Percentiles rank a stretch among this genome's conserved stretches.
phyloP scores from a whole-genome alignment of 2,329 filamentous ascomycete genomes.

The Verticillium zaregamsianum region DNA sequence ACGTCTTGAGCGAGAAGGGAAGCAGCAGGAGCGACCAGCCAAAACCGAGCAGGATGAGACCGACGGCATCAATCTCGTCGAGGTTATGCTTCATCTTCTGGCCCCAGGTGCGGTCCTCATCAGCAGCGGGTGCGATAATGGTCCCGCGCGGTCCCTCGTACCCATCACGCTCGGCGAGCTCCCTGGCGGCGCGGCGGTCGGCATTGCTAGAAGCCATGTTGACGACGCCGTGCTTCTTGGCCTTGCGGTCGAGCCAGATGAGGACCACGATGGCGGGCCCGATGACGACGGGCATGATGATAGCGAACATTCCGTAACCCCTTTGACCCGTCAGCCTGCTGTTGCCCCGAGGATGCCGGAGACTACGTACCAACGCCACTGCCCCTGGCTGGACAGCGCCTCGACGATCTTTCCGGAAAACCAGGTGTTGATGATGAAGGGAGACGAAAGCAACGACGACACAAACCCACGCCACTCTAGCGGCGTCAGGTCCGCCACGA shows the following conservation, averaged over 20 bases:
- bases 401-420: constrained; percentile 52
- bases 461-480: constrained; percentile 45
- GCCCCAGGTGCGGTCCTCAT: not conserved
- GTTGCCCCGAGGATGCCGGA: constrained; percentile 17
- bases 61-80: constrained; percentile 28
- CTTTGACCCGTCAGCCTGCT: constrained; percentile 41
- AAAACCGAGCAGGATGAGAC: constrained; percentile 40
- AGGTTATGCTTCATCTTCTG: constrained; percentile 19
- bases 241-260: constrained; percentile 43
- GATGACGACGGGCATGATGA: constrained; percentile 49
- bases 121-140: constrained; percentile 8
- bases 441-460: constrained; percentile 46
- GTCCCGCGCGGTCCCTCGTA: constrained; percentile 13
- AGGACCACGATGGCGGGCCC: constrained; percentile 44
- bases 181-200: constrained; percentile 20
- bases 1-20: constrained; percentile 38
- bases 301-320: constrained; percentile 54
- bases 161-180: constrained; percentile 11
- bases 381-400: constrained; percentile 28
- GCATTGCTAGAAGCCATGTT: constrained; percentile 8
- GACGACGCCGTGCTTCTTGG: constrained; percentile 36
- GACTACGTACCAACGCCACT: constrained; percentile 19
- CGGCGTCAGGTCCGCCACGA: constrained; percentile 58
- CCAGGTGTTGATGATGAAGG: constrained; percentile 63
- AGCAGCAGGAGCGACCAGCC: constrained; percentile 49